Evolutionary conservation across 345 rosid genomes (phyloP), one percentile per base, ranked within the genome.

Genomic region (Dimocarpus longan): DNA sequence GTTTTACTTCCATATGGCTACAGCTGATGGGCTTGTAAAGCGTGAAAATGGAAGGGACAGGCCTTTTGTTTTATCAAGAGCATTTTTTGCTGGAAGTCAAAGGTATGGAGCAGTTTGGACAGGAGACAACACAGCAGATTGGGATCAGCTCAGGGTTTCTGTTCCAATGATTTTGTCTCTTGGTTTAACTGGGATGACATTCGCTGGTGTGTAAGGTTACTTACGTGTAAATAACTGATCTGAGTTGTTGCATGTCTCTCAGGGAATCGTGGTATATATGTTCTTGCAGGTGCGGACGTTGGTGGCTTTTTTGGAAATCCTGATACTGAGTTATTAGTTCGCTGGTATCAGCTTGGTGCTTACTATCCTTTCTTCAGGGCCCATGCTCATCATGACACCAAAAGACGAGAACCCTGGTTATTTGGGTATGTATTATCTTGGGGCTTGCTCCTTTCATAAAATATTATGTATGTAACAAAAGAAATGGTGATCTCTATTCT

Each of bases 291-390:
- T 82, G 99, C 99, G 68, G 99, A 97, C 84, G 87, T 97, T 78
- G 98, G 98, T 80, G 99, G 99, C 2, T 97, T 89, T 85, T 97
- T 97, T 78, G 98, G 99, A 79, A 94, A 97, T 85, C 98, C 98
- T 77, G 98, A 92, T 70, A 88, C 97, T 40, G 95, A 94, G 86
- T 83, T 97, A 72, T 82, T 97, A 66, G 95, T 97, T 78, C 97
- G 98, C 71, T 97, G 99, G 99, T 97, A 94, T 84, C 99, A 97
- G 80, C 90, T 97, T 60, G 99, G 98, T 88, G 98, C 99, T 70
- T 97, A 86, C 82, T 97, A 94, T 82, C 99, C 99, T 75, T 97
- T 97, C 88, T 97, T 97, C 83, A 90, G 99, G 86, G 99, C 82
- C 5, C 99, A 97, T 87, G 97, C 99, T 66, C 99, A 97, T 86